Conservation (phyloP, 2,329 filamentous ascomycete species). For the Parasarocladium wereldwijsianum region DNA sequence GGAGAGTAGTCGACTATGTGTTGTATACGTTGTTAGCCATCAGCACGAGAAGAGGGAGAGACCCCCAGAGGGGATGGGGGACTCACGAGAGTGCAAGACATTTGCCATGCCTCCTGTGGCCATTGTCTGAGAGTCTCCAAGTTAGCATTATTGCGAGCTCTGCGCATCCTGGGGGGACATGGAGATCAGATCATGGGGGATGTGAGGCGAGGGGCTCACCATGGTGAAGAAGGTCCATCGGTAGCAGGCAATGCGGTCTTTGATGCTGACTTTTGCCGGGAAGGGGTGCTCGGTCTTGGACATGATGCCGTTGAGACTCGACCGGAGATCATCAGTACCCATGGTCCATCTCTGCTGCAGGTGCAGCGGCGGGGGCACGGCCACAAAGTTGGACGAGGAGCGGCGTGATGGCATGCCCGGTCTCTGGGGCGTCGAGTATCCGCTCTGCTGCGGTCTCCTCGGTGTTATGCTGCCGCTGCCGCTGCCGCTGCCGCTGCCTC, state of each 20-base stretch:
- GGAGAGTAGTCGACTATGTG: conserved; percentile 36
- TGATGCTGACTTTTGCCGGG: conserved; percentile 24
- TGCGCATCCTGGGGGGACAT: too few species aligned
- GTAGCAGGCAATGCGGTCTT: conserved; percentile 36
- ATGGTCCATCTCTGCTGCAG: too few species aligned
- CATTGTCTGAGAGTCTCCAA: conserved; percentile 20
- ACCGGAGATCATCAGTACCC: too few species aligned
- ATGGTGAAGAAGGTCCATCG: conserved; percentile 69
- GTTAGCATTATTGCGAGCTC: too few species aligned
- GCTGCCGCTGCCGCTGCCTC: background rate
- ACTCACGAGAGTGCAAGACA: conserved; percentile 37
- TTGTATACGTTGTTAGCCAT: conserved; percentile 9
- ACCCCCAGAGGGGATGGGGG: too few species aligned
- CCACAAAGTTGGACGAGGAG: too few species aligned
- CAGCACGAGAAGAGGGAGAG: background rate
- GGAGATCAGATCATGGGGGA: background rate
- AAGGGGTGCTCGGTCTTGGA: conserved; percentile 14
- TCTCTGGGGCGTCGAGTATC: background rate
- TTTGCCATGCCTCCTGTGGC: conserved; percentile 42
- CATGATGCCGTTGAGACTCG: conserved; percentile 19
- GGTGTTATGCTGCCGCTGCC: background rate
- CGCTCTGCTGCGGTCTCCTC: background rate
- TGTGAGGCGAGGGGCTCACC: conserved; percentile 12
- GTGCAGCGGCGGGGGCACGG: too few species aligned
- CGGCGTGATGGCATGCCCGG: too few species aligned